A percentile compares a stretch with the other conserved stretches of the same genome.
Conservation (phyloP, 1,139 yeast genomes). For the Geotrichum fermentans region DNA sequence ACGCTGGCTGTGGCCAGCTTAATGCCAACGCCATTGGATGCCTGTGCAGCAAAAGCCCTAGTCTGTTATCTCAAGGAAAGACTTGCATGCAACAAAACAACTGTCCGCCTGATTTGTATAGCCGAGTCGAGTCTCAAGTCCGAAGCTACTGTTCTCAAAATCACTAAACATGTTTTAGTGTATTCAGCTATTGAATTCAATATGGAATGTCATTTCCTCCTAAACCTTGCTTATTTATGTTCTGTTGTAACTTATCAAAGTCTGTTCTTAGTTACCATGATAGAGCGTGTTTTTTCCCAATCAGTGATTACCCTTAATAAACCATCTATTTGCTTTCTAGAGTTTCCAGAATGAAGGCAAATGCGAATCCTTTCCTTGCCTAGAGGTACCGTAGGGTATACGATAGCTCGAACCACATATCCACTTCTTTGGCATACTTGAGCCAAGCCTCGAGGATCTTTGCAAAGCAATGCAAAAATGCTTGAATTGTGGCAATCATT, state of each 20-base stretch:
- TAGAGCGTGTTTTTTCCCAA: not conserved
- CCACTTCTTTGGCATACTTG: constrained; percentile 25
- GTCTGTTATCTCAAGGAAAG: not conserved
- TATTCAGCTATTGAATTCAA: too few species aligned
- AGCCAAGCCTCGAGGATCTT: constrained; percentile 26
- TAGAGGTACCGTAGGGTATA: constrained; percentile 31
- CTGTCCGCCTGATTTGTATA: not conserved
- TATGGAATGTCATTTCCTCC: not conserved
- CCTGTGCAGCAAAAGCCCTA: constrained; percentile 1
- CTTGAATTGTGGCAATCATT: constrained; percentile 17
- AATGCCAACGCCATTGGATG: constrained; percentile 3
- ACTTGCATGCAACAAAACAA: constrained; percentile 3
- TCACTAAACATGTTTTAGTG: constrained; percentile 3
- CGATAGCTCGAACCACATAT: constrained; percentile 29
- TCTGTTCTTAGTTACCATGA: not conserved
- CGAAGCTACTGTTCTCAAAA: not conserved
- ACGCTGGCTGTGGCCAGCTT: constrained; percentile 8
- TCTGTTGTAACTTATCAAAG: not conserved
- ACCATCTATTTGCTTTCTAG: constrained; percentile 22
- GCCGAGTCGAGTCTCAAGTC: constrained; percentile 4
- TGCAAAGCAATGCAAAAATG: constrained; percentile 26
- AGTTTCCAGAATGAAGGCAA: constrained; percentile 29
- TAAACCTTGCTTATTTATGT: not conserved
- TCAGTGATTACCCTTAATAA: constrained; percentile 14
- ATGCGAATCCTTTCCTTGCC: constrained; percentile 30